A percentile compares a stretch with the other conserved stretches of the same genome.
phyloP scores from a whole-genome alignment of 106 monocot species.

The Narthecium ossifragum region DNA sequence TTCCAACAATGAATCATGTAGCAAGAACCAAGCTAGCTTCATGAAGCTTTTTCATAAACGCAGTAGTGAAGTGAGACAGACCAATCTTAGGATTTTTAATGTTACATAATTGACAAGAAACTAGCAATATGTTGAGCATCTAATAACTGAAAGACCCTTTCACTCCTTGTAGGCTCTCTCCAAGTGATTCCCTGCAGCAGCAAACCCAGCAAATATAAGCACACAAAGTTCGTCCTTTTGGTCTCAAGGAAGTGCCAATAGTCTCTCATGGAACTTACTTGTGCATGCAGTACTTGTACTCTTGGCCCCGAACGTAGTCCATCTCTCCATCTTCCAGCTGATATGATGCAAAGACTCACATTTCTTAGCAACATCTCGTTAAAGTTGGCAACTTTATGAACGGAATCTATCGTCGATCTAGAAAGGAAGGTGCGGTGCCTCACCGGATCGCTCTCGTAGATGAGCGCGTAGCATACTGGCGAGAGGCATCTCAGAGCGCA shows the following conservation, averaged over 20 bases:
- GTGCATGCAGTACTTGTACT: conserved; percentile 82
- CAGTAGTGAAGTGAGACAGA: not conserved
- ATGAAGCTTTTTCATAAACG: too few species aligned
- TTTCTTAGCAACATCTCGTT: not conserved
- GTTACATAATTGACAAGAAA: not conserved
- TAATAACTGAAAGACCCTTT: conserved; percentile 43
- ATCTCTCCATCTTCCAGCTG: conserved; percentile 91
- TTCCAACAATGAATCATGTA: not conserved
- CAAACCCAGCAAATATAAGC: not conserved
- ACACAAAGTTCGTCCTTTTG: not conserved
- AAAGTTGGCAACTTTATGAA: not conserved
- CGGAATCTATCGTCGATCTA: not conserved
- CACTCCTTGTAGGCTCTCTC: conserved; percentile 76
- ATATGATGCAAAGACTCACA: too few species aligned
- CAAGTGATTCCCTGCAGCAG: conserved; percentile 58
- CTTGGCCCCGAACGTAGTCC: conserved; percentile 61
- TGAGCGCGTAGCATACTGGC: conserved; percentile 54
- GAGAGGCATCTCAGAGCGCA: conserved; percentile 87
- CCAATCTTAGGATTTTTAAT: not conserved
- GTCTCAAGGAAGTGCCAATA: not conserved
- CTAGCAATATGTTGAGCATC: not conserved
- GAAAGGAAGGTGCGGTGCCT: conserved; percentile 4
- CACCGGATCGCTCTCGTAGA: conserved; percentile 86
- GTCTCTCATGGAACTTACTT: conserved; percentile 34
- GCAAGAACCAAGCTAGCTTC: too few species aligned